phyloP scores from a whole-genome alignment of 2,329 filamentous ascomycete genomes.

The Neonectria faginata region DNA sequence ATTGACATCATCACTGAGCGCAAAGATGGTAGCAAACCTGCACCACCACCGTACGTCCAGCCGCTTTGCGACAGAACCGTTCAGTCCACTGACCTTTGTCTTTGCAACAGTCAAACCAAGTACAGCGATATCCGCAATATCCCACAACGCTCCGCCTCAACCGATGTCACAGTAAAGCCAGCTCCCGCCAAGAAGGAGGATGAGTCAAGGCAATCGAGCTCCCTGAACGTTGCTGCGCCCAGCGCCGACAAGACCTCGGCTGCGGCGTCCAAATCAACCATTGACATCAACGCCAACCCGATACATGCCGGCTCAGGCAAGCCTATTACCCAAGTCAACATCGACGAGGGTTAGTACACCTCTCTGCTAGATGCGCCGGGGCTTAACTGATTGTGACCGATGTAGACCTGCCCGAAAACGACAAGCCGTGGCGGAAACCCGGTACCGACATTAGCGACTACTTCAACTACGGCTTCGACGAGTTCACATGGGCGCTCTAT shows the following conservation, averaged over 20 bases:
- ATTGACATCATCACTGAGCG: constrained; percentile 77
- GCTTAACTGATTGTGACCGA: constrained; percentile 26
- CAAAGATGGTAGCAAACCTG: constrained; percentile 72
- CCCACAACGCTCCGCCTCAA: constrained; percentile 68
- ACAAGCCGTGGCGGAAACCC: constrained; percentile 95
- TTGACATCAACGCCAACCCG: constrained; percentile 87
- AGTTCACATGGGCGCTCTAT: constrained; percentile 97
- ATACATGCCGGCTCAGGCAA: constrained; percentile 83
- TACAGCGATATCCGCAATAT: constrained; percentile 76
- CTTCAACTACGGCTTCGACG: constrained; percentile 99
- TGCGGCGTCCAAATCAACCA: constrained; percentile 80
- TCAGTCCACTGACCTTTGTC: constrained; percentile 22
- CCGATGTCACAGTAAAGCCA: constrained; percentile 61
- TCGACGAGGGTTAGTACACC: constrained; percentile 69
- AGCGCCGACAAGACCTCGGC: constrained; percentile 68
- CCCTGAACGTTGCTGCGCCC: constrained; percentile 50
- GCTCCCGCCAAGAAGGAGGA: constrained; percentile 61
- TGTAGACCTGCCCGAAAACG: constrained; percentile 77
- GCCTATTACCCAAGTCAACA: constrained; percentile 80
- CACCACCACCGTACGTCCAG: constrained; percentile 66
- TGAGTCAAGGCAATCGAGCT: constrained; percentile 47
- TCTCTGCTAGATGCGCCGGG: not conserved
- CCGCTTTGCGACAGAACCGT: constrained; percentile 18
- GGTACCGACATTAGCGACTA: constrained; percentile 96
- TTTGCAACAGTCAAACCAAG: constrained; percentile 62